phyloP scores from a whole-genome alignment of 805 yeast species.

The Kodamaea fukazawae region DNA sequence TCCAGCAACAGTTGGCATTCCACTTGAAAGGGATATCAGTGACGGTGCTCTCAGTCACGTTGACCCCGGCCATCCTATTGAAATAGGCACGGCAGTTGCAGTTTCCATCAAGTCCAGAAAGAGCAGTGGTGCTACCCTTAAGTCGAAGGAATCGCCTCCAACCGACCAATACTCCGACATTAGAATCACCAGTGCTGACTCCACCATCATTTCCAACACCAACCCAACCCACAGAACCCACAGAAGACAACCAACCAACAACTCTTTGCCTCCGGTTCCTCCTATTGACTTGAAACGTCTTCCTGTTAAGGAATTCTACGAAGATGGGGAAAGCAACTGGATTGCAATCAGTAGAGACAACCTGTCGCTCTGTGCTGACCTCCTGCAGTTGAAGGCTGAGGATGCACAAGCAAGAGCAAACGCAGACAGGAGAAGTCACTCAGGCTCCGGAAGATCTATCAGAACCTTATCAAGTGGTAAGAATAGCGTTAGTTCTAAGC shows the following conservation, averaged over 20 bases:
- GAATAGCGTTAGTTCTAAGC: no score
- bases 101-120: no score
- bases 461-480: no score
- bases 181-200: background rate
- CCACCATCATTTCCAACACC: no score
- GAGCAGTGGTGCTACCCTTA: no score
- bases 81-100: no score
- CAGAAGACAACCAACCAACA: background rate
- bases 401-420: background rate
- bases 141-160: background rate
- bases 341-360: slow-evolving; percentile 23
- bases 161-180: background rate
- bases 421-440: background rate
- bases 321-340: slow-evolving; percentile 25
- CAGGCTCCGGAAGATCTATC: background rate
- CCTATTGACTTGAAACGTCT: slow-evolving; percentile 8
- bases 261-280: slow-evolving; percentile 7
- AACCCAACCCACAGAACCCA: no score
- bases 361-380: slow-evolving; percentile 22
- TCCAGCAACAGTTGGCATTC: background rate
- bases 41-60: no score
- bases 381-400: slow-evolving; percentile 20
- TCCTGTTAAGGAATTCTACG: slow-evolving; percentile 15
- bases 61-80: no score
- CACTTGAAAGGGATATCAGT: no score